Evolutionary conservation across 2,329 filamentous ascomycete genomes (phyloP).

Genomic region (Helicocarpus griseus): DNA sequence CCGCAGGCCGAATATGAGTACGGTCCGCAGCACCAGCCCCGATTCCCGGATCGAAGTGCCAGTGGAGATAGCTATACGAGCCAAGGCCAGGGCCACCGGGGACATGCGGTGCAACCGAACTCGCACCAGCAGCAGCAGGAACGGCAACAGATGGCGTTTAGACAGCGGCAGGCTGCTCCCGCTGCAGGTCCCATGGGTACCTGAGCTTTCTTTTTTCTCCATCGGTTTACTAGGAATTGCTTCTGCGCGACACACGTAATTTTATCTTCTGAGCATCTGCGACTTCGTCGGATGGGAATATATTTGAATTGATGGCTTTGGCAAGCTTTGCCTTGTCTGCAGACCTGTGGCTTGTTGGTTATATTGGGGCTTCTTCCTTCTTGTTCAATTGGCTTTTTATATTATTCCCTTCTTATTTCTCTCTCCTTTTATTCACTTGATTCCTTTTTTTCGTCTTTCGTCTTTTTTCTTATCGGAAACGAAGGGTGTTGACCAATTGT

Average conservation of each 20-base stretch:
- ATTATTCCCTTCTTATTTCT: neutral
- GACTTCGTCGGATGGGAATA: neutral
- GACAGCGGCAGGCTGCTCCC: constrained; percentile 21
- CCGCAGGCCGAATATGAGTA: constrained; percentile 6
- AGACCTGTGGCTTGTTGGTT: neutral
- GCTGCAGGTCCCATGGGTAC: constrained; percentile 4
- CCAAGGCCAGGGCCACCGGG: constrained; percentile 17
- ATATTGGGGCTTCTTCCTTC: neutral
- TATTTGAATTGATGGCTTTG: neutral
- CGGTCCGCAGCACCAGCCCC: constrained; percentile 6
- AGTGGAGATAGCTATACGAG: constrained; percentile 24
- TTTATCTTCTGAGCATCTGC: no score
- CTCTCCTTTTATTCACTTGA: neutral
- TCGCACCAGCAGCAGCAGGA: constrained; percentile 19
- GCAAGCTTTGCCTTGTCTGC: neutral
- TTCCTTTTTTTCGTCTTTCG: neutral
- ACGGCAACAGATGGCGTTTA: constrained; percentile 26
- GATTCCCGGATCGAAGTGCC: constrained; percentile 10
- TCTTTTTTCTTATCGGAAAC: neutral
- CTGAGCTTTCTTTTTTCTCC: no score
- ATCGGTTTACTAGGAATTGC: no score
- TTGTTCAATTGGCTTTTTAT: neutral
- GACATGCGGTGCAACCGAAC: constrained; percentile 15
- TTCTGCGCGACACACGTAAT: no score
- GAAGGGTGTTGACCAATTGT: neutral